Conservation (phyloP, 179 eudicot species). For the Actinidia chinensis region DNA sequence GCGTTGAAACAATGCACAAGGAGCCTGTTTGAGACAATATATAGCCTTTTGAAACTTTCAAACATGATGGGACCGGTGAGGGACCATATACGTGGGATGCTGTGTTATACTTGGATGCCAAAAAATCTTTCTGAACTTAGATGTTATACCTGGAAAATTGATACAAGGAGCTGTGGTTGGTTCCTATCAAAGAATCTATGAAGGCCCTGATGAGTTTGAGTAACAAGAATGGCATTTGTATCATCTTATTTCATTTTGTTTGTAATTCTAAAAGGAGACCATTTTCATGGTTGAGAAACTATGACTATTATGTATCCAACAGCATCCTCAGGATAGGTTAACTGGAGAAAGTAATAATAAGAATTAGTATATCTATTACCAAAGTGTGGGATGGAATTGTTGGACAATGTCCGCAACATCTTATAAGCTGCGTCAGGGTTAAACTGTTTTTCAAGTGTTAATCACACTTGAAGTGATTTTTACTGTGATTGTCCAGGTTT, state of each 20-base stretch:
- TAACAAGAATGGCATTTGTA: neutral
- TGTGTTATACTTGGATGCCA: too few species aligned
- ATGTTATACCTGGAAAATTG: too few species aligned
- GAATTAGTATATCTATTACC: neutral
- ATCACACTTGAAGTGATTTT: neutral
- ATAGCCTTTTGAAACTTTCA: too few species aligned
- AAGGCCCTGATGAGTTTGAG: neutral
- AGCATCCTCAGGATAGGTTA: neutral
- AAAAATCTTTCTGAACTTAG: too few species aligned
- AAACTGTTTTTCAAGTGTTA: neutral
- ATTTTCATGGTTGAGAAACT: neutral
- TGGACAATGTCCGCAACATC: neutral
- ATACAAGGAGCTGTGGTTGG: too few species aligned
- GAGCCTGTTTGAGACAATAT: too few species aligned
- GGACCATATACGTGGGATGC: too few species aligned
- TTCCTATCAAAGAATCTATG: too few species aligned
- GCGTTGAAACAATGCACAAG: too few species aligned
- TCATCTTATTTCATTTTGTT: neutral
- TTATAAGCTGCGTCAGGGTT: neutral
- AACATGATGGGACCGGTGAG: too few species aligned
- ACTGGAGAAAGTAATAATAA: neutral
- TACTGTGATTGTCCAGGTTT: slow-evolving; percentile 51
- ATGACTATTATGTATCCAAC: neutral
- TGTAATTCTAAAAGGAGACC: neutral
- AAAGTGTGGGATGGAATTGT: neutral